Evolutionary conservation across 495 filamentous ascomycete genomes (phyloP).

Genomic region (Penicillium paradoxum): DNA sequence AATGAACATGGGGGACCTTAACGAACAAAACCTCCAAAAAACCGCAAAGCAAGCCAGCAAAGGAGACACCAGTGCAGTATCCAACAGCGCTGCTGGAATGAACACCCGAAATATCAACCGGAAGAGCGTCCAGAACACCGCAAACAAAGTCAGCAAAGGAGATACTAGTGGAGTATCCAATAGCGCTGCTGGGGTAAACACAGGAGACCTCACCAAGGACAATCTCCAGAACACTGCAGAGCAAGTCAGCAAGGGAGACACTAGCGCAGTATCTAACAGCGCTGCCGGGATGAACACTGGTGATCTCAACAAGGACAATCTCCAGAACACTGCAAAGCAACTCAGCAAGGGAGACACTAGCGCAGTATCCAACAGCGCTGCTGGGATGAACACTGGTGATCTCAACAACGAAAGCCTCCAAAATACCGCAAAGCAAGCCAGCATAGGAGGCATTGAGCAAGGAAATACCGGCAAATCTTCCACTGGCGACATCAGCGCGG

Average conservation of each 20-base stretch:
- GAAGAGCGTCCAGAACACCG: too few relatives aligned
- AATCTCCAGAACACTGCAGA: constrained; percentile 6
- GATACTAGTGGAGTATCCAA: background rate
- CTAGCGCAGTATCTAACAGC: background rate
- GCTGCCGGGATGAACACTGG: background rate
- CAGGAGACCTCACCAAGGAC: constrained; percentile 2
- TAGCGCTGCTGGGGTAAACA: background rate
- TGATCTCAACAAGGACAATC: too few relatives aligned
- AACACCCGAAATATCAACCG: too few relatives aligned
- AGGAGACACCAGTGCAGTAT: background rate
- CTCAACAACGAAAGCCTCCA: constrained; percentile 8
- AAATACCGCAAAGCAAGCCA: constrained; percentile 4
- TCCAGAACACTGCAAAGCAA: too few relatives aligned
- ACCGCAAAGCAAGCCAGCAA: constrained; percentile 1
- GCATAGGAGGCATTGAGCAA: background rate
- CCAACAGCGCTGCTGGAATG: background rate
- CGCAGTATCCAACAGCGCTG: background rate
- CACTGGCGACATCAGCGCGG: background rate
- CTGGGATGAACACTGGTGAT: constrained; percentile 4
- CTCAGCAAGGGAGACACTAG: too few relatives aligned
- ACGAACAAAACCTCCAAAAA: constrained; percentile 4
- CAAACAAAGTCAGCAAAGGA: background rate
- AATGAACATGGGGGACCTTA: constrained; percentile 3
- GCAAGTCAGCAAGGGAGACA: constrained; percentile 1
- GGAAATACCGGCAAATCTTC: background rate